Evolutionary conservation across 371 early-diverging fungal genomes (phyloP).

Genomic region (Mucor lusitanicus): DNA sequence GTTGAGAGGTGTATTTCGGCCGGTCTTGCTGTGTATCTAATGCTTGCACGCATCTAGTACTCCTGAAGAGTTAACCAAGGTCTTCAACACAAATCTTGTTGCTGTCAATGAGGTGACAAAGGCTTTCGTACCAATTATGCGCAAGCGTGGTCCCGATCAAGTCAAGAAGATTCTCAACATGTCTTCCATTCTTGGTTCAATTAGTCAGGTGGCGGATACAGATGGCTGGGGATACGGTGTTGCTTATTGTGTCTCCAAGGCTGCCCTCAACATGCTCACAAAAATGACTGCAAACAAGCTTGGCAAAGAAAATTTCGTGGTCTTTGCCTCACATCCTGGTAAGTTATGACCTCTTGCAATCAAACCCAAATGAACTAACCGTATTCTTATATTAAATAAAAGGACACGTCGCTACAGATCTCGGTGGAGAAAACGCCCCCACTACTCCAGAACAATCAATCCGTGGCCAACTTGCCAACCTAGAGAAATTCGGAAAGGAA

Average conservation of each 20-base stretch:
- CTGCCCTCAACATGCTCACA: constrained; percentile 25
- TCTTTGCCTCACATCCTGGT: constrained; percentile 23
- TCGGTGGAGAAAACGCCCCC: constrained; percentile 18
- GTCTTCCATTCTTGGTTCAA: constrained; percentile 20
- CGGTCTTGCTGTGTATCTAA: background rate
- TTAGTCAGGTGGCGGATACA: background rate
- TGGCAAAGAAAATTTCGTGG: constrained; percentile 19
- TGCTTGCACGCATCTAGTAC: background rate
- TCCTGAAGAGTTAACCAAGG: background rate
- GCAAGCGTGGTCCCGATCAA: constrained; percentile 17
- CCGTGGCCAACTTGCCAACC: constrained; percentile 1
- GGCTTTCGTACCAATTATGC: constrained; percentile 24
- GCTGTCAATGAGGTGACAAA: constrained; percentile 15
- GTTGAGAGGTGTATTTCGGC: background rate
- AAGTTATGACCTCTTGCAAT: too few relatives aligned
- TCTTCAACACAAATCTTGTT: constrained; percentile 22
- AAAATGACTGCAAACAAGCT: constrained; percentile 13
- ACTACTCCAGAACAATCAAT: constrained; percentile 10
- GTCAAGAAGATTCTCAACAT: constrained; percentile 27
- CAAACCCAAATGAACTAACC: too few relatives aligned
- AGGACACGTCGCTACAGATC: constrained; percentile 20
- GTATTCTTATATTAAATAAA: too few relatives aligned
- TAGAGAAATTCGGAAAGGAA: constrained; percentile 7
- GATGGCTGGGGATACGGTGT: background rate
- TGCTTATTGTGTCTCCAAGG: constrained; percentile 26